These are phyloP conservation scores for Alternaria hordeiaustralica DNA, from an alignment of 2,329 filamentous ascomycete genomes.

Conservation along the genomic window DNA sequence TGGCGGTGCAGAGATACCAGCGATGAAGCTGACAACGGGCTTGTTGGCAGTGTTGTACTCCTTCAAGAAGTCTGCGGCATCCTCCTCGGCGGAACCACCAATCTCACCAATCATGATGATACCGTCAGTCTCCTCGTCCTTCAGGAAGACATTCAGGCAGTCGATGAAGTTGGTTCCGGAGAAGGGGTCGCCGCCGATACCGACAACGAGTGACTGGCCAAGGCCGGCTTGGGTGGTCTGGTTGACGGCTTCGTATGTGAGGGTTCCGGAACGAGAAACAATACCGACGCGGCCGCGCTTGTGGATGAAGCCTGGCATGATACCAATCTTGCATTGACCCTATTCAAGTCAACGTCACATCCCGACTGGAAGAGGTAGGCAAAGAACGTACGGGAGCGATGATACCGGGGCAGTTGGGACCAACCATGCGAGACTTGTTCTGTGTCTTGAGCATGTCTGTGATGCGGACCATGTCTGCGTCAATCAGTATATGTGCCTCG, in stretches of 20 bases:
- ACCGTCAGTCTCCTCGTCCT: slow-evolving; percentile 95
- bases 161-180: slow-evolving; percentile 99
- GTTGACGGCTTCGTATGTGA: slow-evolving; percentile 99
- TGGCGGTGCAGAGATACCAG: slow-evolving; percentile 95
- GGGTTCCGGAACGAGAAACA: slow-evolving; percentile 95
- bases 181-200: slow-evolving; percentile 98
- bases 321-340: slow-evolving; percentile 99
- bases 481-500: slow-evolving; percentile 20
- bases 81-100: slow-evolving; percentile 95
- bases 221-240: slow-evolving; percentile 97
- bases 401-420: slow-evolving; percentile 97
- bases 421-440: slow-evolving; percentile 93
- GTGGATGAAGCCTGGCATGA: slow-evolving; percentile 99
- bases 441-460: slow-evolving; percentile 98
- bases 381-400: slow-evolving; percentile 70
- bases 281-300: slow-evolving; percentile 99
- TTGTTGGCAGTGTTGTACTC: slow-evolving; percentile 91
- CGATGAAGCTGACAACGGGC: slow-evolving; percentile 97
- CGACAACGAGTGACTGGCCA: slow-evolving; percentile 96
- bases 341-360: slow-evolving; percentile 39
- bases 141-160: slow-evolving; percentile 94
- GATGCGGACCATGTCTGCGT: slow-evolving; percentile 94
- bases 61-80: slow-evolving; percentile 95
- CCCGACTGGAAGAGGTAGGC: not conserved
- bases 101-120: slow-evolving; percentile 99